These are phyloP conservation scores for Talaromyces stipitatus DNA, from an alignment of 495 filamentous ascomycete genomes.

Conservation along the genomic window DNA sequence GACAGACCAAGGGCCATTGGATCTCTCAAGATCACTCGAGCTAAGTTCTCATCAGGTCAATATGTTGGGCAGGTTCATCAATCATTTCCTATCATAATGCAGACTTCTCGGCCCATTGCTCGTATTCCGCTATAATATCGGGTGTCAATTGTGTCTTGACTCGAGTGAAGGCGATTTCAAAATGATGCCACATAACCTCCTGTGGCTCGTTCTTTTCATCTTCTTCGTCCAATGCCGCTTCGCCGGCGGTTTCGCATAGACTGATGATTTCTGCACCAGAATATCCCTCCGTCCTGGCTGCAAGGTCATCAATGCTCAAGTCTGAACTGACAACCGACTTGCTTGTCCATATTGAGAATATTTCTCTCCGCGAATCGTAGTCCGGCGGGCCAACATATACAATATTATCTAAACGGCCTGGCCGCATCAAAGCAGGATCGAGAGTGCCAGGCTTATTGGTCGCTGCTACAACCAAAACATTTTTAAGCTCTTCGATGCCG, in stretches of 20 bases:
- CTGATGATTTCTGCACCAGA: conserved; percentile 84
- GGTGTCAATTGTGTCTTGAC: conserved; percentile 62
- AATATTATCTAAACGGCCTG: conserved; percentile 82
- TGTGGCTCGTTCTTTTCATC: conserved; percentile 37
- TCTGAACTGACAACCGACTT: conserved; percentile 55
- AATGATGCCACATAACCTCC: conserved; percentile 52
- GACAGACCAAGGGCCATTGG: not conserved
- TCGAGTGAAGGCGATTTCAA: conserved; percentile 53
- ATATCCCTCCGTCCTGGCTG: conserved; percentile 67
- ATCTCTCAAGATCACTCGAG: not conserved
- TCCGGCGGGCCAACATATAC: conserved; percentile 86
- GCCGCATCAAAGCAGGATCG: conserved; percentile 80
- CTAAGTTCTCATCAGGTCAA: not conserved
- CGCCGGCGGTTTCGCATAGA: conserved; percentile 63
- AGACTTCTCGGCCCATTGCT: conserved; percentile 45
- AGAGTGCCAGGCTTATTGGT: conserved; percentile 86
- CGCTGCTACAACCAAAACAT: conserved; percentile 85
- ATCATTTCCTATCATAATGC: conserved; percentile 17
- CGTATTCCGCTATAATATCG: conserved; percentile 58
- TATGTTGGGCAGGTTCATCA: not conserved
- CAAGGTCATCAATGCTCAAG: conserved; percentile 58
- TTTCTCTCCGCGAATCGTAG: conserved; percentile 64
- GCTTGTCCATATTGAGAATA: conserved; percentile 58
- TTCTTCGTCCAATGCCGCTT: conserved; percentile 50
- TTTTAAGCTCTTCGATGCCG: conserved; percentile 77